Evolutionary conservation across 75 land plant species (phyloP).

Genomic region (Azolla pinnata): DNA sequence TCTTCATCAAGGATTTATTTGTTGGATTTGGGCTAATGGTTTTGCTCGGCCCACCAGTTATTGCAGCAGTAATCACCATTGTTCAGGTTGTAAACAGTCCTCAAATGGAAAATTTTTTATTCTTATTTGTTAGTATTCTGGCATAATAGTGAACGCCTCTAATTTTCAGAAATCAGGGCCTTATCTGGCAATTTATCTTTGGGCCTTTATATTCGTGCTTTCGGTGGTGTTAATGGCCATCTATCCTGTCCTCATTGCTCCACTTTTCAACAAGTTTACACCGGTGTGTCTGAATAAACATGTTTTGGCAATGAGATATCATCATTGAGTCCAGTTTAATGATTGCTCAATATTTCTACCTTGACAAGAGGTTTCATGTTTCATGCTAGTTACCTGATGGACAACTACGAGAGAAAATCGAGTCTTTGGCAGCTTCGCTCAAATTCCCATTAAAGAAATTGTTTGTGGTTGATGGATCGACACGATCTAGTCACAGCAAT

Average conservation of each 20-base stretch:
- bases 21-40: constrained; percentile 48
- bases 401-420: constrained; percentile 65
- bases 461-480: constrained; percentile 98
- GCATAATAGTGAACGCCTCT: too few species aligned
- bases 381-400: constrained; percentile 76
- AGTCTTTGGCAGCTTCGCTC: constrained; percentile 74
- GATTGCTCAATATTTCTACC: too few species aligned
- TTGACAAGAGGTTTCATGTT: constrained; percentile 3
- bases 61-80: constrained; percentile 82
- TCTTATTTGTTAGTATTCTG: neutral
- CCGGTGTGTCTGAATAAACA: constrained; percentile 49
- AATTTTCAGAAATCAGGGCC: constrained; percentile 92
- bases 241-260: constrained; percentile 89
- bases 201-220: constrained; percentile 81
- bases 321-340: too few species aligned
- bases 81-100: constrained; percentile 47
- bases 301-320: too few species aligned
- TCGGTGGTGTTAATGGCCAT: constrained; percentile 82
- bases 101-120: neutral
- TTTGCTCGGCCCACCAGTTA: constrained; percentile 85
- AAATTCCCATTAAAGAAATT: constrained; percentile 91
- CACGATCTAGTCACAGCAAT: constrained; percentile 96
- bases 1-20: constrained; percentile 73
- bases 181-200: constrained; percentile 87
- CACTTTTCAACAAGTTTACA: constrained; percentile 94